Evolutionary conservation across 352 stramenopile genomes (phyloP).

Genomic region (Phytopythium montanum): DNA sequence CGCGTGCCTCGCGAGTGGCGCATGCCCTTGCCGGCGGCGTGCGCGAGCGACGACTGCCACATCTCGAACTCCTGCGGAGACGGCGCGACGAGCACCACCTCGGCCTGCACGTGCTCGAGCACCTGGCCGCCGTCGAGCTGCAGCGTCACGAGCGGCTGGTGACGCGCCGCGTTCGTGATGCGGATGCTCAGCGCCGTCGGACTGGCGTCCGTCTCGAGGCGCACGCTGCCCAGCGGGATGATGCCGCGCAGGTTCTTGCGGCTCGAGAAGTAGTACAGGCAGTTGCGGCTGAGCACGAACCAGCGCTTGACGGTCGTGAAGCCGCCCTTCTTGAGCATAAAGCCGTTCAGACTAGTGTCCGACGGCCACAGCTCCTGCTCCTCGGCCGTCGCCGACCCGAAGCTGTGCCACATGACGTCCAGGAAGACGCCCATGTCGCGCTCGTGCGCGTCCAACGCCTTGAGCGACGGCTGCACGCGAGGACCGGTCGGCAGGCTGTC

Average conservation of each 20-base stretch:
- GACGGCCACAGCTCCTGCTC: conserved; percentile 88
- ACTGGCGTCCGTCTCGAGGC: conserved; percentile 56
- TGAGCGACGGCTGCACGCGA: conserved; percentile 58
- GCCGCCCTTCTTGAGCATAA: conserved; percentile 78
- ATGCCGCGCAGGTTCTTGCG: conserved; percentile 82
- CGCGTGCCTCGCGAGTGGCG: conserved; percentile 77
- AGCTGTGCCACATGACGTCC: conserved; percentile 88
- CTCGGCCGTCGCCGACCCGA: conserved; percentile 72
- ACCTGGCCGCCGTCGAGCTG: conserved; percentile 84
- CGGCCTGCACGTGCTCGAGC: conserved; percentile 68
- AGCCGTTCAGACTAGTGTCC: conserved; percentile 85
- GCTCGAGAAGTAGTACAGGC: conserved; percentile 86
- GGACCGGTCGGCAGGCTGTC: conserved; percentile 83
- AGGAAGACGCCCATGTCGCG: conserved; percentile 86
- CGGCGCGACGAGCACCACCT: conserved; percentile 71
- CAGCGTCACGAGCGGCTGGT: conserved; percentile 67
- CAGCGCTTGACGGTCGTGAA: conserved; percentile 80
- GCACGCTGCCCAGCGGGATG: conserved; percentile 76
- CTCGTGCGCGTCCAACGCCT: conserved; percentile 71
- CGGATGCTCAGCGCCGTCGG: conserved; percentile 49
- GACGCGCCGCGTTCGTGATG: conserved; percentile 58
- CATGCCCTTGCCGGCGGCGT: conserved; percentile 76
- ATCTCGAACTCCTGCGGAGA: conserved; percentile 82
- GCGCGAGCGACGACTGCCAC: conserved; percentile 84
- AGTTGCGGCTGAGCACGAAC: conserved; percentile 88